Evolutionary conservation across 495 filamentous ascomycete genomes (phyloP).

Genomic region (Aspergillus kassunensis): DNA sequence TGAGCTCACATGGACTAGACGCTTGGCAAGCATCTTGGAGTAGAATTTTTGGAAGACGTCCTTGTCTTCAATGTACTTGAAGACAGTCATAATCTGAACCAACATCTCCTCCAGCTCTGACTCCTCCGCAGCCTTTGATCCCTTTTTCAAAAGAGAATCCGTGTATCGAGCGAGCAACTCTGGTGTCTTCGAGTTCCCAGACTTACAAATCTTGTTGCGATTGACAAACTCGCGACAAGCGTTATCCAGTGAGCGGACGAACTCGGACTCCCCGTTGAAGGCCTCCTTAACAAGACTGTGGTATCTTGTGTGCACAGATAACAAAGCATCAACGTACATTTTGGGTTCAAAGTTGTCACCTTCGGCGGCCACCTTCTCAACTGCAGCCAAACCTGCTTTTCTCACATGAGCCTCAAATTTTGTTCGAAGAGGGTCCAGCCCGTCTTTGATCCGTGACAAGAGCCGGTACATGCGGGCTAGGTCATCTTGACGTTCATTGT

Average conservation of each 20-base stretch:
- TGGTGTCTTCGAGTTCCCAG: slow-evolving; percentile 85
- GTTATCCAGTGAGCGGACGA: slow-evolving; percentile 93
- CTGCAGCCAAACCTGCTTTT: slow-evolving; percentile 78
- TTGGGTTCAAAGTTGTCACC: slow-evolving; percentile 93
- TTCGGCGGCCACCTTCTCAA: slow-evolving; percentile 86
- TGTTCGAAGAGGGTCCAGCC: slow-evolving; percentile 80
- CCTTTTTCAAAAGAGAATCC: slow-evolving; percentile 91
- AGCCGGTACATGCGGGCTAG: slow-evolving; percentile 95
- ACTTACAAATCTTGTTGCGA: slow-evolving; percentile 90
- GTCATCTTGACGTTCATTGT: slow-evolving; percentile 92
- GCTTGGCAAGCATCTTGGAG: slow-evolving; percentile 91
- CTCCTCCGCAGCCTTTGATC: slow-evolving; percentile 84
- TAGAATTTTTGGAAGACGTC: slow-evolving; percentile 99
- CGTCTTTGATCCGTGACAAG: slow-evolving; percentile 84
- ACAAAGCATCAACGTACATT: slow-evolving; percentile 89
- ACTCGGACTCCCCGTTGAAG: slow-evolving; percentile 94
- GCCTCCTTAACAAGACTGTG: slow-evolving; percentile 86
- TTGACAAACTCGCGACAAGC: slow-evolving; percentile 98
- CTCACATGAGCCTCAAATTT: slow-evolving; percentile 92
- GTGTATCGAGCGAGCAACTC: slow-evolving; percentile 94
- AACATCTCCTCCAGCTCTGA: slow-evolving; percentile 86
- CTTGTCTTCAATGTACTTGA: slow-evolving; percentile 99
- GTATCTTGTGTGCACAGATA: slow-evolving; percentile 92
- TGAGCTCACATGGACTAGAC: slow-evolving; percentile 88
- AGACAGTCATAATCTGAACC: slow-evolving; percentile 97